phyloP scores from a whole-genome alignment of 2,329 filamentous ascomycete species.

The Sclerotiophoma versabilis region DNA sequence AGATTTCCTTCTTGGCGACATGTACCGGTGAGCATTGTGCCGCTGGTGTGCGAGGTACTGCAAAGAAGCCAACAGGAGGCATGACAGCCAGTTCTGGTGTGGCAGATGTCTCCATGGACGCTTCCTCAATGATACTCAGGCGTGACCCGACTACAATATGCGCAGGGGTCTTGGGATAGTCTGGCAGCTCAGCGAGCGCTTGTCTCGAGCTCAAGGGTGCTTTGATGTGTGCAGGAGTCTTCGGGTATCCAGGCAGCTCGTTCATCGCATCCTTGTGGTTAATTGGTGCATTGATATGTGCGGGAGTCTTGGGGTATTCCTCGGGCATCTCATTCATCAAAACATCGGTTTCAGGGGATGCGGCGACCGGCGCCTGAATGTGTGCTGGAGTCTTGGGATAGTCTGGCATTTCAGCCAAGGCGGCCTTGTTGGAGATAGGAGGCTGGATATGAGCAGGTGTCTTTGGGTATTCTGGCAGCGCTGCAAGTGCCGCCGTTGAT shows the following conservation, averaged over 20 bases:
- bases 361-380: conserved; percentile 18
- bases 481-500: conserved; percentile 25
- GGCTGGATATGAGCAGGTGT: conserved; percentile 36
- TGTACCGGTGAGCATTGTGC: conserved; percentile 15
- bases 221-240: conserved; percentile 32
- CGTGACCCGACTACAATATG: conserved; percentile 10
- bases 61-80: conserved; percentile 7
- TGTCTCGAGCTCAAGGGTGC: conserved; percentile 28
- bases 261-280: conserved; percentile 6
- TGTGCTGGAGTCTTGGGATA: conserved; percentile 31
- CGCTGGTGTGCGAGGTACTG: conserved; percentile 12
- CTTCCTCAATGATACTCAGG: conserved; percentile 13
- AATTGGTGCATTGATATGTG: not conserved
- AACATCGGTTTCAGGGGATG: conserved; percentile 4
- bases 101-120: conserved; percentile 6
- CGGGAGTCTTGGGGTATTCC: conserved; percentile 12
- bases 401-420: conserved; percentile 31
- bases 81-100: not conserved
- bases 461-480: conserved; percentile 31
- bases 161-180: conserved; percentile 19
- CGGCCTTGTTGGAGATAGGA: conserved; percentile 23
- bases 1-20: conserved; percentile 12
- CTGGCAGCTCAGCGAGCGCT: conserved; percentile 33
- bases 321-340: conserved; percentile 24
- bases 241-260: conserved; percentile 34